These are phyloP conservation scores for Penicillium paneum DNA, from an alignment of 2,329 filamentous ascomycete species.

Conservation along the genomic window DNA sequence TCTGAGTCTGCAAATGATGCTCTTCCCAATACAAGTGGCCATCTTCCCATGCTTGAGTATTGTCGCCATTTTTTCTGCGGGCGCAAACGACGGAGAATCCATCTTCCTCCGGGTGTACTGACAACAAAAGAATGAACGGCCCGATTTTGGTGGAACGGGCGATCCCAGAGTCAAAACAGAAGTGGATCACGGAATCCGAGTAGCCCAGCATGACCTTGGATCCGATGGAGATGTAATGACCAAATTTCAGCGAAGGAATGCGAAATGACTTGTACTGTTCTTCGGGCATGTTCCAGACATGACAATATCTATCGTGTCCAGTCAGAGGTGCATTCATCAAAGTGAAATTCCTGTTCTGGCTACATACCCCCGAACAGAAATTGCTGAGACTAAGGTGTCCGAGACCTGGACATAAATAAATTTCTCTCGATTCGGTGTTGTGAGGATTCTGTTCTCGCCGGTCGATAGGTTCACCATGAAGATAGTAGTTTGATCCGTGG, in stretches of 20 bases:
- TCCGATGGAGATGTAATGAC: conserved; percentile 20
- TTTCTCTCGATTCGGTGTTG: conserved; percentile 13
- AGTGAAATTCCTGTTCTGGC: background rate
- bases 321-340: background rate
- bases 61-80: background rate
- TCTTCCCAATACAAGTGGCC: no score
- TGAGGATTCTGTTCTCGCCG: background rate
- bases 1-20: background rate
- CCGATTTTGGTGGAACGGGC: conserved; percentile 15
- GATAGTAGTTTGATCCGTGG: background rate
- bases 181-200: conserved; percentile 21
- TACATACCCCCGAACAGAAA: conserved; percentile 5
- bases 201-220: conserved; percentile 23
- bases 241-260: conserved; percentile 21
- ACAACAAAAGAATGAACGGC: conserved; percentile 12
- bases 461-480: conserved; percentile 5
- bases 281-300: conserved; percentile 30
- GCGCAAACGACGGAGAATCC: conserved; percentile 19
- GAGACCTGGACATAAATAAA: conserved; percentile 7
- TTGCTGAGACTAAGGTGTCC: conserved; percentile 2
- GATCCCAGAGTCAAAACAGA: conserved; percentile 17
- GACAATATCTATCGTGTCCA: conserved; percentile 24
- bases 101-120: conserved; percentile 14
- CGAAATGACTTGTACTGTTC: conserved; percentile 25
- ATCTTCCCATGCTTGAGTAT: background rate